Evolutionary conservation across 1,284 basidiomycete genomes (phyloP).

Genomic region (Cryptococcus sp.): DNA sequence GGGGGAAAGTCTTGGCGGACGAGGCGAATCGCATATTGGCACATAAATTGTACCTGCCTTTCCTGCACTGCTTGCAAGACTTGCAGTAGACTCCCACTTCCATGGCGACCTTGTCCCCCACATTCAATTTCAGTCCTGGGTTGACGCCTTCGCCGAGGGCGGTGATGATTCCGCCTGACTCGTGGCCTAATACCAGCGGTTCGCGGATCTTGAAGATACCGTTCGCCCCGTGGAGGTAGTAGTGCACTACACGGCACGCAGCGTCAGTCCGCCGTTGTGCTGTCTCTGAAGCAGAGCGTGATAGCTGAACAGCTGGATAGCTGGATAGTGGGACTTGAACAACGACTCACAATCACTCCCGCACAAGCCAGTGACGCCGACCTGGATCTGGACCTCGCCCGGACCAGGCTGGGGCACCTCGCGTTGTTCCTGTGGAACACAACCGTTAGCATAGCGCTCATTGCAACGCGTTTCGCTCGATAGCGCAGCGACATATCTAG

Average conservation of each 20-base stretch:
- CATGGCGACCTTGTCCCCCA: constrained; percentile 89
- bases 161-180: constrained; percentile 71
- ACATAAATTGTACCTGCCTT: constrained; percentile 93
- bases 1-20: constrained; percentile 88
- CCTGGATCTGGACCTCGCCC: constrained; percentile 51
- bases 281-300: constrained; percentile 7
- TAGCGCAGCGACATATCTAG: too few relatives aligned
- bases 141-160: constrained; percentile 38
- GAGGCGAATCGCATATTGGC: constrained; percentile 79
- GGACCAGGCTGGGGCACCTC: constrained; percentile 48
- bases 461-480: background rate
- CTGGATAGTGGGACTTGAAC: too few relatives aligned
- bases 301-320: background rate
- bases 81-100: constrained; percentile 90
- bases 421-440: constrained; percentile 48
- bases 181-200: constrained; percentile 89
- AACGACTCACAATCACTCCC: constrained; percentile 75
- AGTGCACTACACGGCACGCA: constrained; percentile 66
- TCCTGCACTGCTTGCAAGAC: constrained; percentile 56
- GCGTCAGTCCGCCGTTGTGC: background rate
- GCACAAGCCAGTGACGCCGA: constrained; percentile 85
- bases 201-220: constrained; percentile 82
- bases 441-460: background rate
- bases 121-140: constrained; percentile 56
- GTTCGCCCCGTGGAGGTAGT: constrained; percentile 83